Base-by-base conservation (phyloP, 2,329 filamentous ascomycete genomes). In the Colletotrichum cereale region DNA sequence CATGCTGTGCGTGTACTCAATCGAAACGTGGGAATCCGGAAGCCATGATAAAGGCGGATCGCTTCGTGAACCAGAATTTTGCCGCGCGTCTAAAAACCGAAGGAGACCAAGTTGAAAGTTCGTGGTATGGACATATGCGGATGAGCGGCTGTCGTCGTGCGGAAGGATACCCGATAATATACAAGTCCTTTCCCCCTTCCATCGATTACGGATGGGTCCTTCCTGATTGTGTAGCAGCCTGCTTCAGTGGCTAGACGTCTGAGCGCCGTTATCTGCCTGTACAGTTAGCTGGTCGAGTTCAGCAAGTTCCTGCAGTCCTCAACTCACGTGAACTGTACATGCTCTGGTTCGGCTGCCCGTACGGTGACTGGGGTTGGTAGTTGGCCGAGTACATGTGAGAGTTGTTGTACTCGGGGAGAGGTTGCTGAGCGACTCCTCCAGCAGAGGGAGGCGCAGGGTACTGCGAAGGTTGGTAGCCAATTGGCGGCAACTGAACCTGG, bases 401-500 rank as follows among this genome's bases (percentile, higher is more conserved):
- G 66, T 80, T 75, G 75, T 82, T 82, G 76, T 91, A 91, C 66
- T 91, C 88, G 12, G 87, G 82, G 5, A 90, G 79, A 18, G 82
- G 81, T 76, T 88, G 86, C 74, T 87, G 85, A 21, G 67, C 53
- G 18, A 80, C 78, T 29, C 90, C 87, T 31, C 83, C 84, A 2
- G 83, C 84, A 18, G 86, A 84, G 1, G 89, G 86, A 21, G 90
- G 89, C n/a, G 89, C 86, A 50, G 90, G 88, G 77, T 94, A 94
- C 76, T 92, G 90, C 70, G 85, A 79, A 38, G 89, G 85, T 77
- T 92, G 89, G 77, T 94, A 95, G 16, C 91, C 91, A 77, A 95
- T 93, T 2, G 93, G 92, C 56, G 93, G 93, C 38, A 95, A 84
- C 77, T 94, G 92, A 67, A 89, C 86, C 24, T 83, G 79, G 53